Evolutionary conservation across 805 yeast species (phyloP).

Genomic region (Wickerhamiella vanderwaltii): DNA sequence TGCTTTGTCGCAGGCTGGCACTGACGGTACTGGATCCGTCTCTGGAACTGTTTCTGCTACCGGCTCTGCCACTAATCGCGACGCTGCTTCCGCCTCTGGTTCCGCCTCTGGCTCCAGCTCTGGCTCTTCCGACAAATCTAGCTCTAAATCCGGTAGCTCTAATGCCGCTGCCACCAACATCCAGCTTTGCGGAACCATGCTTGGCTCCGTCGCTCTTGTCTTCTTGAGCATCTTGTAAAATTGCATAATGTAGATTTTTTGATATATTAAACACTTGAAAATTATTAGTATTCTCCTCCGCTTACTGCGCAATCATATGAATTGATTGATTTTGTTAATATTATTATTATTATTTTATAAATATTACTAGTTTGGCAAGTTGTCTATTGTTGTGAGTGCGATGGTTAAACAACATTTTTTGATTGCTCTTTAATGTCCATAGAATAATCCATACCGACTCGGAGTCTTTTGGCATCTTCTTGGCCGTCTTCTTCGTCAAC

Average conservation of each 20-base stretch:
- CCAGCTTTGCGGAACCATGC: constrained; percentile 5
- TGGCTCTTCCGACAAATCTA: neutral
- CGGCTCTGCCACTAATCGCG: constrained; percentile 23
- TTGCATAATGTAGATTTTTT: constrained; percentile 7
- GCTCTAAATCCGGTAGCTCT: neutral
- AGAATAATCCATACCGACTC: no score
- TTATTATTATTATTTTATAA: no score
- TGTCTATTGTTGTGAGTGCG: no score
- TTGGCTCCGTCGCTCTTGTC: constrained; percentile 10
- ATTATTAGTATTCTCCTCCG: neutral
- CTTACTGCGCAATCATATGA: no score
- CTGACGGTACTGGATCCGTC: constrained; percentile 52
- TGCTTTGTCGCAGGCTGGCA: constrained; percentile 51
- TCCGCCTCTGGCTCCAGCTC: constrained; percentile 13
- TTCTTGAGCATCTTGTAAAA: constrained; percentile 11
- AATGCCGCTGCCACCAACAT: constrained; percentile 4
- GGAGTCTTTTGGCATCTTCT: no score
- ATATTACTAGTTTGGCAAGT: no score
- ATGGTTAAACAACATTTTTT: no score
- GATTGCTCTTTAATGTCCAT: no score
- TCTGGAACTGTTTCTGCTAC: constrained; percentile 29
- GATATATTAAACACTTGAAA: constrained; percentile 3
- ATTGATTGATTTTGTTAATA: no score
- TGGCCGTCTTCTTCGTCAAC: no score
- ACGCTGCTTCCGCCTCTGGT: constrained; percentile 17